A percentile compares a stretch with the other conserved stretches of the same genome.
phyloP scores from a whole-genome alignment of 2,329 filamentous ascomycete genomes.

The Capronia coronata region DNA sequence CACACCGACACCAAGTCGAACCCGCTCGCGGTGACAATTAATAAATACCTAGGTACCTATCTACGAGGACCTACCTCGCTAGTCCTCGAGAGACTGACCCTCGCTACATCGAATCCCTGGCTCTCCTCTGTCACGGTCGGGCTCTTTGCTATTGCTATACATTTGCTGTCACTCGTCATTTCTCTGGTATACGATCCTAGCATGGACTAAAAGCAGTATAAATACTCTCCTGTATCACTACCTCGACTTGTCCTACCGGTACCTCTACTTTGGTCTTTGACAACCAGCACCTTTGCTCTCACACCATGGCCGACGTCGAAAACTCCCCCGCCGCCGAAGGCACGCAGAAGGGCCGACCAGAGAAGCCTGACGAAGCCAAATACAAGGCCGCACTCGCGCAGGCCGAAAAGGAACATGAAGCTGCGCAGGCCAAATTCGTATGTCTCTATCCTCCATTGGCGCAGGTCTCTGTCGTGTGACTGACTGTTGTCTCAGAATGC shows the following conservation, averaged over 20 bases:
- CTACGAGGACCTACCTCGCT: neutral
- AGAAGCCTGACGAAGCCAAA: conserved; percentile 77
- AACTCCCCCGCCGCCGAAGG: conserved; percentile 34
- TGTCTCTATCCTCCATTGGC: conserved; percentile 29
- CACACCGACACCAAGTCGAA: neutral
- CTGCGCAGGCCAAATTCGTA: conserved; percentile 65
- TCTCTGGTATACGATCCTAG: conserved; percentile 10
- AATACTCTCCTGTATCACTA: conserved; percentile 7
- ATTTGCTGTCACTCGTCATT: neutral
- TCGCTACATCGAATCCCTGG: neutral
- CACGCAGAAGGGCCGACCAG: conserved; percentile 53
- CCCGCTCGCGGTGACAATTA: neutral
- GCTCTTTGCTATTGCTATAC: neutral
- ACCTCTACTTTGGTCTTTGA: conserved; percentile 5
- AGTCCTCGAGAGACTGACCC: neutral
- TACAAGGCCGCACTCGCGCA: conserved; percentile 74
- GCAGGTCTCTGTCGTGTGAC: conserved; percentile 2
- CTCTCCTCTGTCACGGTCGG: conserved; percentile 1
- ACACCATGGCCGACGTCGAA: conserved; percentile 35
- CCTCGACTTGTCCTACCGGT: conserved; percentile 13
- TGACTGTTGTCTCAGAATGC: conserved; percentile 56
- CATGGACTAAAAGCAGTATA: conserved; percentile 17
- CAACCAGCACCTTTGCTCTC: neutral
- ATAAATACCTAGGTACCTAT: neutral
- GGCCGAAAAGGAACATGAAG: conserved; percentile 80